phyloP scores from a whole-genome alignment of 768 basidiomycete genomes.

The Collybiopsis confluens region DNA sequence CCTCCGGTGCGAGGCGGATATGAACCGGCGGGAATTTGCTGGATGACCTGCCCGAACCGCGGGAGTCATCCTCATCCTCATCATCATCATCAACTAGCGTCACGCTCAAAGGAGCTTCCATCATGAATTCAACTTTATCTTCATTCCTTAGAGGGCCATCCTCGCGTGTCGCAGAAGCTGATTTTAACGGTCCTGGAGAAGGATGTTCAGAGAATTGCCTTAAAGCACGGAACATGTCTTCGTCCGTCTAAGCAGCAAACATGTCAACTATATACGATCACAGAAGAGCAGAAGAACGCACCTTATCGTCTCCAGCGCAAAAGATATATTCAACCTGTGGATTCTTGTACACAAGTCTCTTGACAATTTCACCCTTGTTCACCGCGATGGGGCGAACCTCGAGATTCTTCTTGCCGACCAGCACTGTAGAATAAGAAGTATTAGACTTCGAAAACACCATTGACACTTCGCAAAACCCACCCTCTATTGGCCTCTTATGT shows the following conservation, averaged over 20 bases:
- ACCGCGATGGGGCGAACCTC: constrained; percentile 94
- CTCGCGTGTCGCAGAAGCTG: no score
- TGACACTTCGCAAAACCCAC: constrained; percentile 29
- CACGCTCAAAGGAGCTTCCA: constrained; percentile 58
- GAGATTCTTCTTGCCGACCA: constrained; percentile 97
- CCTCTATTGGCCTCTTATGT: constrained; percentile 92
- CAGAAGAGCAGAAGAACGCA: constrained; percentile 20
- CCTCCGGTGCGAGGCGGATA: constrained; percentile 60
- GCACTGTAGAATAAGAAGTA: constrained; percentile 55
- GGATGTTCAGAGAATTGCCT: constrained; percentile 45
- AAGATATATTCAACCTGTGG: constrained; percentile 94
- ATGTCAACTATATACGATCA: constrained; percentile 2
- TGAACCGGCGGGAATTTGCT: constrained; percentile 40
- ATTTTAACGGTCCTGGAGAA: neutral
- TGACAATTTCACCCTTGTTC: constrained; percentile 99
- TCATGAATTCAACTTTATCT: constrained; percentile 20
- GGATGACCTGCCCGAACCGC: neutral
- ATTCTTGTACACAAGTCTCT: constrained; percentile 87
- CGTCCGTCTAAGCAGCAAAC: constrained; percentile 65
- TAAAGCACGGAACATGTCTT: constrained; percentile 98
- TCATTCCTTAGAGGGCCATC: no score
- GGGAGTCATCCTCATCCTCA: neutral
- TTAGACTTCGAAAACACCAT: neutral
- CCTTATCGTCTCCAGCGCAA: constrained; percentile 98
- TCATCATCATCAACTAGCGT: constrained; percentile 45